Conservation (phyloP, 2,329 filamentous ascomycete species). For the Fusarium bactridioides region DNA sequence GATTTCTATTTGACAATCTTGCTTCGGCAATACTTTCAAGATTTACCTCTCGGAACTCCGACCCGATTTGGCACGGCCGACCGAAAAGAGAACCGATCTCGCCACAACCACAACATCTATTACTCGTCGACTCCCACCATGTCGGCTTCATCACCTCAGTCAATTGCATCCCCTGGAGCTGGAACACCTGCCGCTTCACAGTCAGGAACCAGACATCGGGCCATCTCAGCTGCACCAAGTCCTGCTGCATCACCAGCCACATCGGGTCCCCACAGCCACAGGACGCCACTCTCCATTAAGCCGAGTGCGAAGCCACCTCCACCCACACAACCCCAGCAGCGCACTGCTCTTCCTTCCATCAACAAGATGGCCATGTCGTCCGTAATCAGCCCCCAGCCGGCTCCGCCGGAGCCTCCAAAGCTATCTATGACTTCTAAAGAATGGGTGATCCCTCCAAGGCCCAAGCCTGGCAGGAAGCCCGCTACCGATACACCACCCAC, state of each 20-base stretch:
- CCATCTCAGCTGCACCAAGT: constrained; percentile 38
- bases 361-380: constrained; percentile 59
- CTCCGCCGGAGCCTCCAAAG: constrained; percentile 53
- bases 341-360: constrained; percentile 47
- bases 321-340: constrained; percentile 43
- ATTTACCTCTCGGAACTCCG: constrained; percentile 41
- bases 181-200: constrained; percentile 24
- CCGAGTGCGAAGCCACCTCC: constrained; percentile 41
- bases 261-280: constrained; percentile 33
- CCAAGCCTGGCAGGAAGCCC: constrained; percentile 92
- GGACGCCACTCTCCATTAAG: constrained; percentile 45
- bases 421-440: constrained; percentile 78
- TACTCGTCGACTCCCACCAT: constrained; percentile 32
- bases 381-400: constrained; percentile 52
- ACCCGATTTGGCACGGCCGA: constrained; percentile 32
- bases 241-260: constrained; percentile 35
- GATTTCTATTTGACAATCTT: constrained; percentile 18
- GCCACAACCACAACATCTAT: constrained; percentile 25
- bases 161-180: constrained; percentile 32
- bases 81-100: constrained; percentile 33
- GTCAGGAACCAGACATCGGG: constrained; percentile 29
- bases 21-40: neutral
- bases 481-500: constrained; percentile 92
- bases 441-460: constrained; percentile 85
- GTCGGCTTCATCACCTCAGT: constrained; percentile 33